Percentiles rank a stretch among this genome's conserved stretches.
Conservation (phyloP, 495 filamentous ascomycete genomes). For the Aspergillus baeticus region DNA sequence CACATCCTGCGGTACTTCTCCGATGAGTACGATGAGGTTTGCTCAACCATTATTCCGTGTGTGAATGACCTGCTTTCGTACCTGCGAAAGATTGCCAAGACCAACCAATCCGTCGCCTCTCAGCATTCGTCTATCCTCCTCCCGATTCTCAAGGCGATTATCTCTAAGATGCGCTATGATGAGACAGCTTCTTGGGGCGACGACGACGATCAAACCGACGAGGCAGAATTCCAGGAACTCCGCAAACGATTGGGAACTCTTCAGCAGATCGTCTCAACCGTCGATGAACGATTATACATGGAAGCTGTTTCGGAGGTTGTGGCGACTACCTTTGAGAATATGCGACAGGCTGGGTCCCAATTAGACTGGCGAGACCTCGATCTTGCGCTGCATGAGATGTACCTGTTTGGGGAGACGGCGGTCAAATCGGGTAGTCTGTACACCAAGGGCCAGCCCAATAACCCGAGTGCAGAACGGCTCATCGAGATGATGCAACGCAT, state of each 20-base stretch:
- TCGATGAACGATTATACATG: conserved; percentile 82
- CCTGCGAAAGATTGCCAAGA: conserved; percentile 72
- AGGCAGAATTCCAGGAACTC: conserved; percentile 96
- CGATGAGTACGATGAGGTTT: conserved; percentile 97
- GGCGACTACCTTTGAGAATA: conserved; percentile 72
- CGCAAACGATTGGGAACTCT: conserved; percentile 83
- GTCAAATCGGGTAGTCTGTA: conserved; percentile 81
- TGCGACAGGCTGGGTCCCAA: conserved; percentile 65
- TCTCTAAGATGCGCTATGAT: conserved; percentile 94
- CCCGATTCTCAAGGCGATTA: conserved; percentile 84
- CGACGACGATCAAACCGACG: conserved; percentile 92
- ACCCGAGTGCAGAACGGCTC: conserved; percentile 70
- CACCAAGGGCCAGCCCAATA: conserved; percentile 73
- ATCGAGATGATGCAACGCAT: conserved; percentile 90
- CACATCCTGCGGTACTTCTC: conserved; percentile 89
- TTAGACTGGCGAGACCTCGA: conserved; percentile 96
- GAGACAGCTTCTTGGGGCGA: conserved; percentile 92
- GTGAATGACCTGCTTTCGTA: conserved; percentile 87
- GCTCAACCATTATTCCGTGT: conserved; percentile 88
- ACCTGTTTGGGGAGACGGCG: conserved; percentile 89
- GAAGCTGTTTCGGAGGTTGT: conserved; percentile 83
- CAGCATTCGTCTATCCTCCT: conserved; percentile 76
- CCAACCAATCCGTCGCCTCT: conserved; percentile 55
- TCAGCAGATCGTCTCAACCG: conserved; percentile 84
- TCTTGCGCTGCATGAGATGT: conserved; percentile 95